Conservation (phyloP, 805 yeast genomes). For the Schwanniomyces yamadae region DNA sequence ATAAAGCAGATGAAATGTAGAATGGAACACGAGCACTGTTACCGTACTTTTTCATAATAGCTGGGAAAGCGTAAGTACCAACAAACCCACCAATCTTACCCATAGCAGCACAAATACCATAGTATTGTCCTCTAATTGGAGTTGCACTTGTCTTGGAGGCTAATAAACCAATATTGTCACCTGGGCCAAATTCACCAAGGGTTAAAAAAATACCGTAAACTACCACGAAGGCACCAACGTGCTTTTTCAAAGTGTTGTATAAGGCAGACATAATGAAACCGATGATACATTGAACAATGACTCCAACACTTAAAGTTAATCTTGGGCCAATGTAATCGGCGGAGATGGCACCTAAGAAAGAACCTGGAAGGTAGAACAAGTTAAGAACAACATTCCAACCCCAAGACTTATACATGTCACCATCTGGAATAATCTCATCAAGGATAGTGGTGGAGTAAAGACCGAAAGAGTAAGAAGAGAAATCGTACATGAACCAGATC, state of each 20-base stretch:
- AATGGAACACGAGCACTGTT: slow-evolving; percentile 71
- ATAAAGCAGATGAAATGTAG: slow-evolving; percentile 76
- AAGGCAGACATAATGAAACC: slow-evolving; percentile 84
- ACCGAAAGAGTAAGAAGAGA: slow-evolving; percentile 84
- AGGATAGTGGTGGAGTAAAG: slow-evolving; percentile 76
- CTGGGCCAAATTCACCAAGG: slow-evolving; percentile 92
- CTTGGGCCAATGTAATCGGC: slow-evolving; percentile 95
- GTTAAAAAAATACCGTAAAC: slow-evolving; percentile 86
- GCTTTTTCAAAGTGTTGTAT: slow-evolving; percentile 51
- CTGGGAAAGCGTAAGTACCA: slow-evolving; percentile 87
- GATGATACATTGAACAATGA: slow-evolving; percentile 67
- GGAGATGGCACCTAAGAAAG: slow-evolving; percentile 78
- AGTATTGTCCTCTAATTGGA: slow-evolving; percentile 85
- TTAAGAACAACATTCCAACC: slow-evolving; percentile 93
- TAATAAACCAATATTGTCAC: slow-evolving; percentile 85
- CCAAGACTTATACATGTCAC: slow-evolving; percentile 67
- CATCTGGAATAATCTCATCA: slow-evolving; percentile 53
- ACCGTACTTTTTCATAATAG: slow-evolving; percentile 48
- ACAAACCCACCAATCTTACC: slow-evolving; percentile 94
- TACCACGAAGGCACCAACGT: slow-evolving; percentile 78
- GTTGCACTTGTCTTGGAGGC: slow-evolving; percentile 87
- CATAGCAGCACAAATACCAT: slow-evolving; percentile 86
- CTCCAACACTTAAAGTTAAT: slow-evolving; percentile 68
- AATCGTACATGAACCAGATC: slow-evolving; percentile 91
- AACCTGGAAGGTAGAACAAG: slow-evolving; percentile 86